Evolutionary conservation across 805 yeast species (phyloP), one percentile per base, ranked within the genome.

Genomic region (Peterozyma xylosa): DNA sequence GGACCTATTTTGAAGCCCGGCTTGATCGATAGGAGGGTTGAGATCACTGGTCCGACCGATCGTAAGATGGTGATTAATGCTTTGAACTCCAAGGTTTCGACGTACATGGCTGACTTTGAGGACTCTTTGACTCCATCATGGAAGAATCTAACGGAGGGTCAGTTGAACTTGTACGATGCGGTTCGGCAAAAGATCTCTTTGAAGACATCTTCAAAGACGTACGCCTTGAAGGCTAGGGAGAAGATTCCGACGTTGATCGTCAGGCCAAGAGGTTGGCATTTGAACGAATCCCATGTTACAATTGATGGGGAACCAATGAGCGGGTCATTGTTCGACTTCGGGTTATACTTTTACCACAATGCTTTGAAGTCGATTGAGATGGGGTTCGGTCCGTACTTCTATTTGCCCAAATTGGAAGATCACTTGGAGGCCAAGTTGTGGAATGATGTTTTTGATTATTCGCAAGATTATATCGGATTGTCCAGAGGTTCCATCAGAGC

Each of bases 21-120:
- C 16, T 71, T 80, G 46, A 75, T 71, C 55, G 87, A 82, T 70
- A 73, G 87, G 57, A 72, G 87, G 53, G 86, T 79, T 45, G 87
- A 81, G 61, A 81, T 81, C 63, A 81, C 87, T 40, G 88, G 88
- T 35, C 87, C 87, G 38, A 78, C 86, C 39, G 87, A 80, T 62
- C 71, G 86, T 48, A 80, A 80, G 60, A 80, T 80, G 87, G 86
- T 80, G 46, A 79, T 80, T 66, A 80, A 80, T 52, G 87, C 87
- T 33, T 71, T 80, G 56, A 80, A 80, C 65, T 72, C 86, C 13
- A 70, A 71, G 37, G 87, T 81, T 39, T 82, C 80, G 55, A 80
- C 86, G 39, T 82, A 81, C 64, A 82, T 81, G 87, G 80, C 85
- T 43, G 87, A 82, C 59, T 81, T 81, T 50, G 87, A 82, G 64